phyloP scores from a whole-genome alignment of 805 yeast genomes.

The Candida corydali region DNA sequence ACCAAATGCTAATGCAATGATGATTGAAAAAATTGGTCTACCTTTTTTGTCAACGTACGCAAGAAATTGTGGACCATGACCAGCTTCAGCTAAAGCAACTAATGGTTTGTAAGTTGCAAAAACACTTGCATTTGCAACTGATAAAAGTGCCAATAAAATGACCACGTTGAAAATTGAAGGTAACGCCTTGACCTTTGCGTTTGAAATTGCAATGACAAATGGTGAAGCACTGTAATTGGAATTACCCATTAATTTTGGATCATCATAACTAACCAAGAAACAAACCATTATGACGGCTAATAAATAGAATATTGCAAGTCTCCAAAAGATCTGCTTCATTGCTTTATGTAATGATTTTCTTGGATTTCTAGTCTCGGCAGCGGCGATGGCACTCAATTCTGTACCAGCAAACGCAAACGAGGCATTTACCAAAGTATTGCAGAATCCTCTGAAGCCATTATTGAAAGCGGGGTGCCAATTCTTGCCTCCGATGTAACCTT shows the following conservation, averaged over 20 bases:
- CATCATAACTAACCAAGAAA: conserved; percentile 44
- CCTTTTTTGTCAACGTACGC: conserved; percentile 33
- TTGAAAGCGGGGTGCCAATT: conserved; percentile 36
- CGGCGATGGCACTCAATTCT: conserved; percentile 28
- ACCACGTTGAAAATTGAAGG: conserved; percentile 72
- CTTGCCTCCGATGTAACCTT: conserved; percentile 34
- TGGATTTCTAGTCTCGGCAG: conserved; percentile 34
- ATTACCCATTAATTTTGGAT: conserved; percentile 38
- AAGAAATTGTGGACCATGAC: conserved; percentile 50
- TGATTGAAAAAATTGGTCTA: conserved; percentile 32
- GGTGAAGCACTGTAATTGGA: conserved; percentile 68
- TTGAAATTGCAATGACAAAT: conserved; percentile 62
- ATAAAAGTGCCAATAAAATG: conserved; percentile 62
- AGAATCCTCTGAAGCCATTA: conserved; percentile 32
- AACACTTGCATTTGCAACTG: conserved; percentile 70
- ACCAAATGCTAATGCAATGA: conserved; percentile 26
- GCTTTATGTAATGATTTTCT: conserved; percentile 32
- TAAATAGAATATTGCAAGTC: conserved; percentile 34
- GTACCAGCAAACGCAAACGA: conserved; percentile 27
- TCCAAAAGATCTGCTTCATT: conserved; percentile 37
- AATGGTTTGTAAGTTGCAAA: conserved; percentile 65
- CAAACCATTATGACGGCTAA: conserved; percentile 25
- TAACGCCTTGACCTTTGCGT: conserved; percentile 56
- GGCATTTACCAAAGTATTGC: conserved; percentile 26
- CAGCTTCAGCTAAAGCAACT: conserved; percentile 62